phyloP scores from a whole-genome alignment of 179 eudicot genomes.

The Vitellaria paradoxa region DNA sequence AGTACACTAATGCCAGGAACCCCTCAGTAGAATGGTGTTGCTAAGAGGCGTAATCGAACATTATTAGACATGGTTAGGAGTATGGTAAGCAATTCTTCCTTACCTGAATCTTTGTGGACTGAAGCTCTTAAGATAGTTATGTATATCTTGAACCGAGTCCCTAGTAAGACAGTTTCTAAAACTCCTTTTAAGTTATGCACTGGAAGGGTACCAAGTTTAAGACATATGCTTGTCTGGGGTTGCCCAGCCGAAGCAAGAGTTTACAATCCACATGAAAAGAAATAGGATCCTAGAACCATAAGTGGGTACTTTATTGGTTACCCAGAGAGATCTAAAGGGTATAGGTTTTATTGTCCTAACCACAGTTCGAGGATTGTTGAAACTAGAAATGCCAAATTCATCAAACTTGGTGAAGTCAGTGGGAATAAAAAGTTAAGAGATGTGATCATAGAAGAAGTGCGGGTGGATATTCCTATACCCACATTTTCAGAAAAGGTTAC shows the following conservation, averaged over 20 bases:
- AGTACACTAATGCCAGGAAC: slow-evolving; percentile 11
- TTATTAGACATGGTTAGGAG: neutral
- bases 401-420: neutral
- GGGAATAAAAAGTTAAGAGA: neutral
- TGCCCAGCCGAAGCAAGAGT: neutral
- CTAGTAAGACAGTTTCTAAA: neutral
- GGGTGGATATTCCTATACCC: neutral
- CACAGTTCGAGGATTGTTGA: neutral
- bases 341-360: neutral
- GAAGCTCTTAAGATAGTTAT: neutral
- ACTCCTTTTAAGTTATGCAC: slow-evolving; percentile 1
- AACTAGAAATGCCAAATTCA: neutral
- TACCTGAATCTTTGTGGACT: neutral
- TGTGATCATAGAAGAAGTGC: neutral
- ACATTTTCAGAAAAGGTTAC: neutral
- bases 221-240: slow-evolving; percentile 10
- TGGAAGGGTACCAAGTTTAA: slow-evolving; percentile 15
- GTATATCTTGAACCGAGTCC: neutral
- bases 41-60: neutral
- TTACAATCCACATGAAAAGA: neutral
- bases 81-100: neutral
- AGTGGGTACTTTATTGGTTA: neutral
- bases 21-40: neutral
- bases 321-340: neutral
- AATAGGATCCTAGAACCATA: neutral